A percentile compares a stretch with the other conserved stretches of the same genome.
Conservation (phyloP, 768 basidiomycete genomes). For the Boletus edulis region DNA sequence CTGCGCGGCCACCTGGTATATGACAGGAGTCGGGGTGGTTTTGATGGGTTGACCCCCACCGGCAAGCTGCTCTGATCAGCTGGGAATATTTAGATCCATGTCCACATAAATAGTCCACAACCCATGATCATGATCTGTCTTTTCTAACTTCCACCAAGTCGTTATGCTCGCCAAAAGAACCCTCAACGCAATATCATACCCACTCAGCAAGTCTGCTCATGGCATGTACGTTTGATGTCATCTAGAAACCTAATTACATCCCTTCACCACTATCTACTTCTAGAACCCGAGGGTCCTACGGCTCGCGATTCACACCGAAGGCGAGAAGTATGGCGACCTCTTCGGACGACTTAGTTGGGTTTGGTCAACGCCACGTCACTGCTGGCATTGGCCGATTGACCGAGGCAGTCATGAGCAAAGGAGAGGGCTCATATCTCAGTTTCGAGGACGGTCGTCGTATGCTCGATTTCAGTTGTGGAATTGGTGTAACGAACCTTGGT, state of each 20-base stretch:
- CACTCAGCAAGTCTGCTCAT: not conserved
- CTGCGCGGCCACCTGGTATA: slow-evolving; percentile 77
- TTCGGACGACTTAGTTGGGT: slow-evolving; percentile 24
- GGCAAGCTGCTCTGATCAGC: slow-evolving; percentile 32
- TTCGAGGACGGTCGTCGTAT: slow-evolving; percentile 70
- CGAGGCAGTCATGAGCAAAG: slow-evolving; percentile 61
- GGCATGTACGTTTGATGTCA: slow-evolving; percentile 14
- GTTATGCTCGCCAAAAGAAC: slow-evolving; percentile 14
- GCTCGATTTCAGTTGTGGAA: slow-evolving; percentile 87
- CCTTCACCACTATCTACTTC: not conserved
- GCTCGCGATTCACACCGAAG: not conserved
- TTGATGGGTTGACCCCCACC: slow-evolving; percentile 31
- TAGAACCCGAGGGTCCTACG: not conserved
- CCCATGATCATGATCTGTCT: too few relatives aligned
- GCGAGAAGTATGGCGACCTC: slow-evolving; percentile 22
- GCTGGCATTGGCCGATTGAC: slow-evolving; percentile 41
- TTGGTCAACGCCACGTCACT: slow-evolving; percentile 46
- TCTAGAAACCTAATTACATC: not conserved
- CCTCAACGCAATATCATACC: not conserved
- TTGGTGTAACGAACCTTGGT: slow-evolving; percentile 86
- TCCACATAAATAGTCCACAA: too few relatives aligned
- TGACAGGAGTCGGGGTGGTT: slow-evolving; percentile 38
- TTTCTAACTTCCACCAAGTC: too few relatives aligned
- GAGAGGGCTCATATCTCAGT: slow-evolving; percentile 69
- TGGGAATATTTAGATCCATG: not conserved